phyloP scores from a whole-genome alignment of 2,329 filamentous ascomycete species.

The Aureobasidium sp. region DNA sequence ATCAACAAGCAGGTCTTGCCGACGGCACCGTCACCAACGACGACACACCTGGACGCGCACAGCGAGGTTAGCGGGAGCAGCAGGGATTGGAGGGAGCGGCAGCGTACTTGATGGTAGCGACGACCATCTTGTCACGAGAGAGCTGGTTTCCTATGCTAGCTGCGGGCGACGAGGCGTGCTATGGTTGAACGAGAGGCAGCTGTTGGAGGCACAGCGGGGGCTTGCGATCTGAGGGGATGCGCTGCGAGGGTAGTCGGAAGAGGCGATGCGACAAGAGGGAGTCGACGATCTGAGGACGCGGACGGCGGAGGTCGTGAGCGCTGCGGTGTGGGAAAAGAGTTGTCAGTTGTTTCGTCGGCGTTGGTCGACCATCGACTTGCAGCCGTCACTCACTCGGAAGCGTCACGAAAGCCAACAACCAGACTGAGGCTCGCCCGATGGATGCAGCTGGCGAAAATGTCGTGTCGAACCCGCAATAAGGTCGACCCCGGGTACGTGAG shows the following conservation, averaged over 20 bases:
- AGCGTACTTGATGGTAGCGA: constrained; percentile 29
- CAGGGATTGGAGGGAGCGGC: background rate
- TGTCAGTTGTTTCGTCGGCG: constrained; percentile 1
- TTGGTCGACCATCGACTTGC: background rate
- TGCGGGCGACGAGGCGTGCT: background rate
- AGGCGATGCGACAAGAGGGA: constrained; percentile 3
- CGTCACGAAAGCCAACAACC: constrained; percentile 7
- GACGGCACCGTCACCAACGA: constrained; percentile 98
- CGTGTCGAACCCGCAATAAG: constrained; percentile 5
- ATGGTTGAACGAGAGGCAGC: constrained; percentile 6
- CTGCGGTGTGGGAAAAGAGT: background rate
- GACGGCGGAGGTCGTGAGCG: background rate
- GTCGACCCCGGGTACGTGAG: constrained; percentile 10
- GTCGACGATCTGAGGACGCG: background rate
- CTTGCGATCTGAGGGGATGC: background rate
- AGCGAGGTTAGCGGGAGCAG: background rate
- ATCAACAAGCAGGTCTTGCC: constrained; percentile 99
- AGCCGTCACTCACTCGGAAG: constrained; percentile 1
- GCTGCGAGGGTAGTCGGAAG: background rate
- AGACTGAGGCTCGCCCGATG: background rate
- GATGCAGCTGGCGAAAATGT: constrained; percentile 8
- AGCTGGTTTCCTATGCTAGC: background rate
- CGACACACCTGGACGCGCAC: constrained; percentile 67
- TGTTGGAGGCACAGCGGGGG: background rate
- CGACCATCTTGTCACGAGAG: constrained; percentile 23